Conservation (phyloP, 805 yeast species). For the Nakazawaea laoshanensis region DNA sequence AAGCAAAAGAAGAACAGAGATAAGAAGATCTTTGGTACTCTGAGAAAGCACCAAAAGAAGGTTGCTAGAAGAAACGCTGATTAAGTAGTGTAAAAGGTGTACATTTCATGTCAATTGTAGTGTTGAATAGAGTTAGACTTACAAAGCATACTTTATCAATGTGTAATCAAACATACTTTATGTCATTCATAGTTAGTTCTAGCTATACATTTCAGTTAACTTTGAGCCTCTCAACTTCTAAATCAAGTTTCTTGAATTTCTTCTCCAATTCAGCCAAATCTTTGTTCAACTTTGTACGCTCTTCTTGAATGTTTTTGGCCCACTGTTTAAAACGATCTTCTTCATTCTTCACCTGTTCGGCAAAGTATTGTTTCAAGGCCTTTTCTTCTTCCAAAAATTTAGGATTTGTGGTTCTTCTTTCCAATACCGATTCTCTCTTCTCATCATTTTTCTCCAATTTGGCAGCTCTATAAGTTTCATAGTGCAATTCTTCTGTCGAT, state of each 20-base stretch:
- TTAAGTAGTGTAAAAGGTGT: conserved; percentile 28
- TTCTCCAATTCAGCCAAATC: conserved; percentile 87
- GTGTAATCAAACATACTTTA: too few relatives aligned
- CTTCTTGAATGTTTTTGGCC: conserved; percentile 94
- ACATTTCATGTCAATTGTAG: too few relatives aligned
- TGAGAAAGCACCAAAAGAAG: conserved; percentile 87
- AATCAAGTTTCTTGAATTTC: conserved; percentile 66
- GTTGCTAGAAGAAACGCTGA: conserved; percentile 87
- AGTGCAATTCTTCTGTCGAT: conserved; percentile 75
- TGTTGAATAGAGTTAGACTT: too few relatives aligned
- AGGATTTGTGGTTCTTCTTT: conserved; percentile 66
- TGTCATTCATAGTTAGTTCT: too few relatives aligned
- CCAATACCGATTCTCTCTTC: conserved; percentile 15
- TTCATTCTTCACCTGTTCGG: conserved; percentile 94
- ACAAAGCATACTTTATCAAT: too few relatives aligned
- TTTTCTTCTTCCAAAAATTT: conserved; percentile 95
- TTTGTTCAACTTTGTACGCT: conserved; percentile 87
- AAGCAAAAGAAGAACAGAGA: conserved; percentile 99
- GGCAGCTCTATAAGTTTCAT: conserved; percentile 67
- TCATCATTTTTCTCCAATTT: conserved; percentile 46
- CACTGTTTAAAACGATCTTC: conserved; percentile 97
- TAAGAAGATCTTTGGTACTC: conserved; percentile 98
- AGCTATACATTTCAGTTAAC: not conserved
- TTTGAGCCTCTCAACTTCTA: conserved; percentile 44
- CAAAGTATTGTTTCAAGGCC: conserved; percentile 85